These are phyloP conservation scores for Dacryopinax spathularia DNA, from an alignment of 768 basidiomycete genomes.

Conservation along the genomic window DNA sequence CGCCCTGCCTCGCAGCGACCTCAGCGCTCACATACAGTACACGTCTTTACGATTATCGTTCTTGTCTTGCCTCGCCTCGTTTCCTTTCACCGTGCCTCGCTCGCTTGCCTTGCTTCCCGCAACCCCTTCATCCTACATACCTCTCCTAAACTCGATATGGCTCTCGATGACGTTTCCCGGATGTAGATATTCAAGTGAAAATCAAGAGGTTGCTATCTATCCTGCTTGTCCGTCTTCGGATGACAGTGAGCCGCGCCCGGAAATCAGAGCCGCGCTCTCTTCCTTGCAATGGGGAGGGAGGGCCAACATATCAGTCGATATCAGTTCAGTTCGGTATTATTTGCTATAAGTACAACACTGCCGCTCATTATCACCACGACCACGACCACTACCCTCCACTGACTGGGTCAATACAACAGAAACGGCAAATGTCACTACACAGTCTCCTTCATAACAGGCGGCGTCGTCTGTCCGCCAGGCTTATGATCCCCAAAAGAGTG, in stretches of 20 bases:
- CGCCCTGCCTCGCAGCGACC: too few relatives aligned
- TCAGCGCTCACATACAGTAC: not conserved
- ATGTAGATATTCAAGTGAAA: not conserved
- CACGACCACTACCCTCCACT: too few relatives aligned
- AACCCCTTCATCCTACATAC: slow-evolving; percentile 1
- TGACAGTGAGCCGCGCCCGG: too few relatives aligned
- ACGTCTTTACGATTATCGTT: slow-evolving; percentile 4
- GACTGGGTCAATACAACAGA: not conserved
- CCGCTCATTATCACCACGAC: too few relatives aligned
- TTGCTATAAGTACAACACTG: not conserved
- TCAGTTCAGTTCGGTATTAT: too few relatives aligned
- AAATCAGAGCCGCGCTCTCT: too few relatives aligned
- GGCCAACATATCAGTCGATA: too few relatives aligned
- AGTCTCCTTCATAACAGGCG: not conserved
- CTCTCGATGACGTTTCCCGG: not conserved
- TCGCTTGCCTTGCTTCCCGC: not conserved
- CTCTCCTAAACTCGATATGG: not conserved
- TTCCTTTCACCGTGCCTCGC: too few relatives aligned
- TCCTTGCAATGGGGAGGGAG: too few relatives aligned
- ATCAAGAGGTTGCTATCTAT: slow-evolving; percentile 1
- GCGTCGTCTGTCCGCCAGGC: not conserved
- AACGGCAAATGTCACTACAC: not conserved
- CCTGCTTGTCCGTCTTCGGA: not conserved
- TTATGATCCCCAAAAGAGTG: not conserved
- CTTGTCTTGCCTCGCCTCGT: too few relatives aligned